Percentiles rank a stretch among this genome's conserved stretches.
phyloP scores from a whole-genome alignment of 805 yeast species.

The Candida tibetensis region DNA sequence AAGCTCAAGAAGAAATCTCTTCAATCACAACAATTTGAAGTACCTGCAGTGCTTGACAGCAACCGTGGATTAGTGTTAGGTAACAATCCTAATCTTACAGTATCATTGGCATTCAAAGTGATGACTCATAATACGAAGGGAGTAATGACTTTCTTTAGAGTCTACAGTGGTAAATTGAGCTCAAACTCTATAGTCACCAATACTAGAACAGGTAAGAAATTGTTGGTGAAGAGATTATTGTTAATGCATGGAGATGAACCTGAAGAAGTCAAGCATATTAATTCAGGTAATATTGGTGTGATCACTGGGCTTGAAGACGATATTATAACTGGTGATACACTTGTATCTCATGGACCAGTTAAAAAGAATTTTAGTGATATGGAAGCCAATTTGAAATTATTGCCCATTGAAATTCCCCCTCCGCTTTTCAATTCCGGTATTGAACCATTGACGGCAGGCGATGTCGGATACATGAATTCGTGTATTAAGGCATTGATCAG shows the following conservation, averaged over 20 bases:
- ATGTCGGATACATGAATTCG: slow-evolving; percentile 66
- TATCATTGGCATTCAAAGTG: slow-evolving; percentile 90
- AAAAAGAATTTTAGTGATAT: slow-evolving; percentile 44
- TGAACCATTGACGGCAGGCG: slow-evolving; percentile 83
- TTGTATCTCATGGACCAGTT: slow-evolving; percentile 58
- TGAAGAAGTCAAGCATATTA: slow-evolving; percentile 59
- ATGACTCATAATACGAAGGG: slow-evolving; percentile 83
- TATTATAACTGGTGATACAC: slow-evolving; percentile 86
- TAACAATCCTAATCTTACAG: slow-evolving; percentile 56
- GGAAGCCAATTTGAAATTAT: slow-evolving; percentile 47
- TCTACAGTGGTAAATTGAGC: slow-evolving; percentile 75
- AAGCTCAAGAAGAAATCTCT: slow-evolving; percentile 8
- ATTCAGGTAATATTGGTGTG: slow-evolving; percentile 89
- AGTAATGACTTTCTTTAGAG: slow-evolving; percentile 78
- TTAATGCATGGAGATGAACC: slow-evolving; percentile 89
- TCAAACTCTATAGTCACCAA: slow-evolving; percentile 63
- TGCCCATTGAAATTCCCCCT: slow-evolving; percentile 84
- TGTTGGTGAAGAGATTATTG: slow-evolving; percentile 65
- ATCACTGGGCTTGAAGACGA: slow-evolving; percentile 67
- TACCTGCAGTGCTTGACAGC: slow-evolving; percentile 38
- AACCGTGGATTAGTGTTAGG: slow-evolving; percentile 51
- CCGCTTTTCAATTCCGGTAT: slow-evolving; percentile 86
- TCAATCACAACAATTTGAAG: slow-evolving; percentile 14
- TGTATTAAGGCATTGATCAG: slow-evolving; percentile 64
- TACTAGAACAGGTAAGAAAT: slow-evolving; percentile 64